A percentile compares a stretch with the other conserved stretches of the same genome.
phyloP scores from a whole-genome alignment of 345 rosid species.

The Ricinus communis region DNA sequence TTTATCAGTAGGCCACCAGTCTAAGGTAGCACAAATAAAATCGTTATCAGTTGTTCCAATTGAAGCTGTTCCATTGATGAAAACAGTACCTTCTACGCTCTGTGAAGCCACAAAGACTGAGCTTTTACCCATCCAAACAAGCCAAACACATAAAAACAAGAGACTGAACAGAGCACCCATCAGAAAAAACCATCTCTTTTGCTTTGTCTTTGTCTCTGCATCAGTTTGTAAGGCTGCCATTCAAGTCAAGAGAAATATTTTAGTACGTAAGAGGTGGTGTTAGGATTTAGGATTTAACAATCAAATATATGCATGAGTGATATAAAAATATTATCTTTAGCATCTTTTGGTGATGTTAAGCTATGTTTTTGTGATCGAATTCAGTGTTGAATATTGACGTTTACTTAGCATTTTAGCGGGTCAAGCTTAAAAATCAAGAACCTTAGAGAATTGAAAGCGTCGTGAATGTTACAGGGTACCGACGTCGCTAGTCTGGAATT shows the following conservation, averaged over 20 bases:
- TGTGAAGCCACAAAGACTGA: slow-evolving; percentile 19
- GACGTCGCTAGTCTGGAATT: too few species aligned
- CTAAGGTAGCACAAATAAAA: slow-evolving; percentile 53
- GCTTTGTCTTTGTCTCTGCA: background rate
- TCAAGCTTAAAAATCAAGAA: too few species aligned
- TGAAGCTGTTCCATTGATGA: slow-evolving; percentile 40
- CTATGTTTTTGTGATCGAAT: background rate
- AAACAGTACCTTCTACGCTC: slow-evolving; percentile 29
- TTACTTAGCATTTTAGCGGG: background rate
- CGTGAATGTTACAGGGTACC: too few species aligned
- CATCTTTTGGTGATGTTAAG: slow-evolving; percentile 3
- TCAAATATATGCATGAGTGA: background rate
- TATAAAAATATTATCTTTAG: background rate
- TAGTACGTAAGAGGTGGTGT: too few species aligned
- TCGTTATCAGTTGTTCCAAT: slow-evolving; percentile 38
- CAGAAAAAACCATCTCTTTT: background rate
- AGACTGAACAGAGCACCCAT: slow-evolving; percentile 31
- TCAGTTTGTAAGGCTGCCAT: slow-evolving; percentile 2
- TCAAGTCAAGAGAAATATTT: background rate
- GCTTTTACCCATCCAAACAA: slow-evolving; percentile 21
- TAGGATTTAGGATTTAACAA: background rate
- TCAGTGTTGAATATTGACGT: background rate
- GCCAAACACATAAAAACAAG: slow-evolving; percentile 22
- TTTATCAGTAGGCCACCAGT: slow-evolving; percentile 59
- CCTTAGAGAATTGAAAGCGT: too few species aligned